These are phyloP conservation scores for Protoeuglena noctilucae DNA, from an alignment of 139 green algal genomes.

Conservation along the genomic window DNA sequence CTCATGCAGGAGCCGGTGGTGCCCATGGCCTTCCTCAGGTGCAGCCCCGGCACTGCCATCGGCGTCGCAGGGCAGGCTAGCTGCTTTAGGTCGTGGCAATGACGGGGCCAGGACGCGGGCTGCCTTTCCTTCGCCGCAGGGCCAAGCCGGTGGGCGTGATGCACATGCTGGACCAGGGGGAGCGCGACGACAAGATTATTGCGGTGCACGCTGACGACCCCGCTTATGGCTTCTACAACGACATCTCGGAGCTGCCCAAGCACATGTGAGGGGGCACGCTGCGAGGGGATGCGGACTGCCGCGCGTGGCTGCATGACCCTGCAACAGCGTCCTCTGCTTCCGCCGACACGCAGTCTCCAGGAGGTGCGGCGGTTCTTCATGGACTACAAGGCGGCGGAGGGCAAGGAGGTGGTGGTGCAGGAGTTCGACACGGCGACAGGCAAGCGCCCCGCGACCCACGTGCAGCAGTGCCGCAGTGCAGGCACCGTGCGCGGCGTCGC, in stretches of 20 bases:
- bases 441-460: conserved; percentile 26
- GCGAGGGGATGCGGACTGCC: no score
- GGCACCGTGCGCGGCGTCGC: not conserved
- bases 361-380: conserved; percentile 82
- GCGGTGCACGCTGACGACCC: conserved; percentile 78
- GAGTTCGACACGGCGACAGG: no score
- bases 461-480: not conserved
- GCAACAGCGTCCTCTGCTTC: not conserved
- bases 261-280: no score
- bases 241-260: conserved; percentile 74
- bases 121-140: no score
- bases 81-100: no score
- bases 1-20: conserved; percentile 77
- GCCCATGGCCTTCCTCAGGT: conserved; percentile 74
- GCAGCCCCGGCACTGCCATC: no score
- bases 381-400: conserved; percentile 94
- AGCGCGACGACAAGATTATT: conserved; percentile 67
- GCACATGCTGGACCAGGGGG: conserved; percentile 85
- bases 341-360: conserved; percentile 27
- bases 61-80: no score
- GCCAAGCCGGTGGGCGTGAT: conserved; percentile 93
- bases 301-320: not conserved
- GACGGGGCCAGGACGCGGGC: no score
- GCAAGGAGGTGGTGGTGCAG: conserved; percentile 85
- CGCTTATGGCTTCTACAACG: conserved; percentile 67